A percentile compares a stretch with the other conserved stretches of the same genome.
These are phyloP conservation scores for Nothophaeocryptopus gaeumannii DNA, from an alignment of 2,329 filamentous ascomycete genomes.

Conservation along the genomic window DNA sequence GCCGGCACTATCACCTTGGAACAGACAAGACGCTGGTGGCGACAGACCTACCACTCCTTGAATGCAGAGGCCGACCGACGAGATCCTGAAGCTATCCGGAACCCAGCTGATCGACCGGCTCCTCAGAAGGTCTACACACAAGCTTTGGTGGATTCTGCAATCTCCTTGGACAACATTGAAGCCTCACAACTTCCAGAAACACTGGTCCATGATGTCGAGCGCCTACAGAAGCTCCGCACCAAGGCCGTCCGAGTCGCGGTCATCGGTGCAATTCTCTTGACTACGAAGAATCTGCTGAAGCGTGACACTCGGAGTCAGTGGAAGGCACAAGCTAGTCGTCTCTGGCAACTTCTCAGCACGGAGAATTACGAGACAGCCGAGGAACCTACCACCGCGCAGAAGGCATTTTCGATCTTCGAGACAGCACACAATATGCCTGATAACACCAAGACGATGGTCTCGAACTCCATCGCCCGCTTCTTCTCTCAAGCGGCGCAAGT, in stretches of 20 bases:
- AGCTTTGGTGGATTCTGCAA: constrained; percentile 71
- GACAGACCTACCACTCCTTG: constrained; percentile 61
- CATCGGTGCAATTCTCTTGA: constrained; percentile 70
- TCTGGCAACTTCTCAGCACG: constrained; percentile 66
- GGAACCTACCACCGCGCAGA: constrained; percentile 34
- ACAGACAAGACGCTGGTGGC: constrained; percentile 65
- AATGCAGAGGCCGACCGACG: constrained; percentile 64
- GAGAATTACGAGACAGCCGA: constrained; percentile 50
- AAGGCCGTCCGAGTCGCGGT: constrained; percentile 66
- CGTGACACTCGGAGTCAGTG: constrained; percentile 74
- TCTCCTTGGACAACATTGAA: constrained; percentile 59
- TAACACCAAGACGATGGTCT: constrained; percentile 44
- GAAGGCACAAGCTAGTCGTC: constrained; percentile 70
- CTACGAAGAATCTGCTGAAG: constrained; percentile 79
- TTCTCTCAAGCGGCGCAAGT: constrained; percentile 50
- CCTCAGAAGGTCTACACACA: constrained; percentile 71
- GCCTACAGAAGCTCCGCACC: constrained; percentile 57
- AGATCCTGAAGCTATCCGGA: constrained; percentile 65
- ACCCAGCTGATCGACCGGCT: constrained; percentile 61
- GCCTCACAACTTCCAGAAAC: constrained; percentile 66
- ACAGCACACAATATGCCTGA: constrained; percentile 51
- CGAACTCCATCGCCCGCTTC: constrained; percentile 46
- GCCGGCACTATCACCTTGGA: constrained; percentile 54
- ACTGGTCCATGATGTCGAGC: constrained; percentile 64
- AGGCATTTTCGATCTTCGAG: constrained; percentile 49